Evolutionary conservation across 805 yeast genomes (phyloP).

Genomic region (Tetrapisispora namnaoensis): DNA sequence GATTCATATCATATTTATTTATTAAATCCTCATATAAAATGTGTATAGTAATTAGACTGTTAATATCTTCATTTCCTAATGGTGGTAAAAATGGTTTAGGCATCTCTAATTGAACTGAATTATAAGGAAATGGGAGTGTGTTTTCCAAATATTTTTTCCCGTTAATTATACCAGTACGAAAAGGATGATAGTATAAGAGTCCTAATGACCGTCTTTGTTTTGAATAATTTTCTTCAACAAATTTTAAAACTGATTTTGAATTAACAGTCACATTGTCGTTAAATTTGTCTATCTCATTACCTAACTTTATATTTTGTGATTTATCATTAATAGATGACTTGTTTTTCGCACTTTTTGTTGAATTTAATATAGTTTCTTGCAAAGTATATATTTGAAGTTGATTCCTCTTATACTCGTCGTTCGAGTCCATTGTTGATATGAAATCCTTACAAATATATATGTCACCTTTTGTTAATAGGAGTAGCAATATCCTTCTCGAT

Average conservation of each 20-base stretch:
- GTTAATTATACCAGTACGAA: slow-evolving; percentile 7
- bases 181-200: slow-evolving; percentile 16
- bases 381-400: slow-evolving; percentile 26
- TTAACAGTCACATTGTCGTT: slow-evolving; percentile 3
- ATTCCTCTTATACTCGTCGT: slow-evolving; percentile 22
- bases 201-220: slow-evolving; percentile 11
- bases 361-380: slow-evolving; percentile 28
- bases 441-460: no score
- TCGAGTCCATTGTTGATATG: neutral
- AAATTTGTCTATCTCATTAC: neutral
- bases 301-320: neutral
- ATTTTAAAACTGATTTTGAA: slow-evolving; percentile 10
- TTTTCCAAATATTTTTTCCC: neutral
- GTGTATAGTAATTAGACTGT: slow-evolving; percentile 15
- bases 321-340: neutral
- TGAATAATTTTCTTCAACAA: slow-evolving; percentile 9
- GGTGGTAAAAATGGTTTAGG: slow-evolving; percentile 24
- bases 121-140: slow-evolving; percentile 4
- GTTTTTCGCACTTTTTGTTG: slow-evolving; percentile 9
- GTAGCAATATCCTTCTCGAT: no score
- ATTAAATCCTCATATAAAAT: slow-evolving; percentile 19
- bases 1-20: slow-evolving; percentile 6
- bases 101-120: slow-evolving; percentile 1
- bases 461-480: neutral
- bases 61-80: slow-evolving; percentile 12